Conservation (phyloP, 1,139 yeast genomes). For the Sugiyamaella japonica region DNA sequence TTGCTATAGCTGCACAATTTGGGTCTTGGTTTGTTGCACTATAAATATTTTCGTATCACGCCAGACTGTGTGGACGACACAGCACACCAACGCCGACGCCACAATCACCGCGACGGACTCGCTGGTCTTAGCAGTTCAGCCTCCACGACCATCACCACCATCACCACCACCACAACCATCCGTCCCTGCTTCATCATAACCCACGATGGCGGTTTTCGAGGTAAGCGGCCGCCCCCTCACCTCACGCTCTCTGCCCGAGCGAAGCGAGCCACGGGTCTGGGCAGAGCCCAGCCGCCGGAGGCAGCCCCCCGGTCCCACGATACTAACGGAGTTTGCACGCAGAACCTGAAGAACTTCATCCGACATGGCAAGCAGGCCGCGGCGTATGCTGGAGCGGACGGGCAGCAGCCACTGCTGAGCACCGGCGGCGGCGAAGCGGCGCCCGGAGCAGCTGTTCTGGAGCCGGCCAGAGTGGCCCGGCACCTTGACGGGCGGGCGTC, state of each 20-base stretch:
- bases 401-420: constrained; percentile 5
- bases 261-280: constrained; percentile 1
- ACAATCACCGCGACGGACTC: too few species aligned
- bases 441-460: background rate
- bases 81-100: too few species aligned
- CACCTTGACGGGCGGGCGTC: constrained; percentile 11
- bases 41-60: too few species aligned
- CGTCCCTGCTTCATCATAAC: background rate
- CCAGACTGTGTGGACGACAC: too few species aligned
- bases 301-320: background rate
- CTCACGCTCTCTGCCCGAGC: background rate
- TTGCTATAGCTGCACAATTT: too few species aligned
- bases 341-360: constrained; percentile 74
- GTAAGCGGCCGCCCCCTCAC: constrained; percentile 6
- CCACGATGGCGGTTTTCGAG: background rate
- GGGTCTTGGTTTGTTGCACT: too few species aligned
- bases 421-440: background rate
- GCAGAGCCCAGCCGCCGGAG: constrained; percentile 7
- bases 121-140: background rate
- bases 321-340: background rate
- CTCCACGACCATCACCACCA: background rate
- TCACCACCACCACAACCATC: background rate
- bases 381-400: constrained; percentile 8
- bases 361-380: constrained; percentile 82
- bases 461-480: background rate